A percentile compares a stretch with the other conserved stretches of the same genome.
Evolutionary conservation across 768 basidiomycete species (phyloP).

Genomic region (Leccinum variicolor): DNA sequence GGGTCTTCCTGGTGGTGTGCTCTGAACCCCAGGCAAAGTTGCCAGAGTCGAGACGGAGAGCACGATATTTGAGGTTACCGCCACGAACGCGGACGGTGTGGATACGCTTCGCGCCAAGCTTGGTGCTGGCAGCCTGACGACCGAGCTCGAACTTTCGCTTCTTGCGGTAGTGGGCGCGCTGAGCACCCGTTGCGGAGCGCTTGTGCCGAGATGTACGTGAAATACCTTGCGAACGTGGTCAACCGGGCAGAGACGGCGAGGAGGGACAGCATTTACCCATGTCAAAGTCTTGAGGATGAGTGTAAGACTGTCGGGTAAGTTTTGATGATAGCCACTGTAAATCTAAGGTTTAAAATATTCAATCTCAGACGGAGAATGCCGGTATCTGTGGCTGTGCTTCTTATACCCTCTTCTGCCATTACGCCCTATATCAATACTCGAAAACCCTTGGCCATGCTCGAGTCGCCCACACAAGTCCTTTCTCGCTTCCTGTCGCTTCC

Average conservation of each 20-base stretch:
- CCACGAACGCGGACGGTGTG: conserved; percentile 95
- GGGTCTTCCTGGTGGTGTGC: conserved; percentile 90
- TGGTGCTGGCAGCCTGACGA: conserved; percentile 96
- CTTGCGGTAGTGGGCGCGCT: conserved; percentile 96
- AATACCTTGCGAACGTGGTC: conserved; percentile 66
- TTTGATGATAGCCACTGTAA: conserved; percentile 51
- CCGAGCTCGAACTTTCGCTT: conserved; percentile 99
- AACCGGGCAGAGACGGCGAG: conserved; percentile 1
- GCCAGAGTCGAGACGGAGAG: conserved; percentile 92
- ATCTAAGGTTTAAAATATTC: conserved; percentile 35
- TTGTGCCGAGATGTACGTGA: conserved; percentile 97
- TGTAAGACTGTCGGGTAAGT: conserved; percentile 35
- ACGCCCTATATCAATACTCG: conserved; percentile 7
- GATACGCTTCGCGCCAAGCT: conserved; percentile 92
- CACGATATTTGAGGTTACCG: conserved; percentile 93
- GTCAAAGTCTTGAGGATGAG: conserved; percentile 68
- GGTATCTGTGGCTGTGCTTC: conserved; percentile 26
- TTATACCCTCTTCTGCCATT: too few relatives aligned
- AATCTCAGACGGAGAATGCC: conserved; percentile 29
- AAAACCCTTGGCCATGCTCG: conserved; percentile 22
- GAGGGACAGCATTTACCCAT: conserved; percentile 63
- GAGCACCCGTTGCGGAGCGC: conserved; percentile 89
- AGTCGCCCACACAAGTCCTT: conserved; percentile 3
- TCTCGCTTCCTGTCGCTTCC: conserved; percentile 27
- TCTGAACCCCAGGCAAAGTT: conserved; percentile 99